Base-by-base conservation (phyloP, 306 rosid genomes). In the Lagenaria siceraria region DNA sequence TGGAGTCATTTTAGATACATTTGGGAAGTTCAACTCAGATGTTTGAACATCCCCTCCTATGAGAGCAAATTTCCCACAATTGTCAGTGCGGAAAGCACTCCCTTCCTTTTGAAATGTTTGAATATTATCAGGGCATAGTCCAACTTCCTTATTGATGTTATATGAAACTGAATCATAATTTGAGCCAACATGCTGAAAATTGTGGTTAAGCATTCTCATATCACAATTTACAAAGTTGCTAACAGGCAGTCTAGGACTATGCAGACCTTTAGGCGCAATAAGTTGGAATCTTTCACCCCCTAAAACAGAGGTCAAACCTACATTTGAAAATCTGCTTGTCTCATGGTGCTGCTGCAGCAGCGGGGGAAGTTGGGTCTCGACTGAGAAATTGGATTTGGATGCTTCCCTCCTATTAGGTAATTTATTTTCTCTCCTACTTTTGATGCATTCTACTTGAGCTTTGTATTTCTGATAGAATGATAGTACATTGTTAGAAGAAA, bases 381-480 rank as follows among this genome's bases (percentile, higher is more conserved):
- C 48, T 13, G 43, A 11, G 53, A 6, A 13, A 56, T 21, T 18
- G 19, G n/a, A 74, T 64, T 48, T 71, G 40, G 78, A 31, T 19
- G 14, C 25, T 38, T 74, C 73, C 51, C 73, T 4, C 80, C 51
- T 60, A 10, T 62, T 25, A 42, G 79, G 46, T 51, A 73, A 38
- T n/a, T 53, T 58, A 10, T 33, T 77, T 13, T 27, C 53, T 62
- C 54, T 35, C 1, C 22, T 53, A 73, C 55, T 53, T 22, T 25
- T 14, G 55, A 80, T 66, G 25, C 53, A 17, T 6, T 66, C 59
- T 42, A 79, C 66, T 43, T 80, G 78, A 19, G 81, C 73, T 61
- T 78, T 80, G 65, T 77, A 80, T 40, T 74, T 85, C 88, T 85
- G 77, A 4, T 59, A 33, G 14, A n/a, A 78, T 68, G 36, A 33